Base-by-base conservation (phyloP, 108 stramenopile species). In the Parmales sp. region DNA sequence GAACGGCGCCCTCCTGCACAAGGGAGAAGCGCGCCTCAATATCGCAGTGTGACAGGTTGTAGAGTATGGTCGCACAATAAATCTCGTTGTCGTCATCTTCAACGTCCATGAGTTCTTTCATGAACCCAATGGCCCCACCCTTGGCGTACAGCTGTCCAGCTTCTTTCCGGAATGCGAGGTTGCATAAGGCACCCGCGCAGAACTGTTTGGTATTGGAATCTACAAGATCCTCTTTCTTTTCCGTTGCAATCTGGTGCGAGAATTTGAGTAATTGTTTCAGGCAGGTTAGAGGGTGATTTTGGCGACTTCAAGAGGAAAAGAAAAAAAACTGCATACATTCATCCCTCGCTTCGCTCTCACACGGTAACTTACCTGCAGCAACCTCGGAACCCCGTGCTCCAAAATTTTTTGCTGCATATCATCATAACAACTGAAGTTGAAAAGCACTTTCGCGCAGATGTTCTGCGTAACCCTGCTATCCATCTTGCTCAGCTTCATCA, bases 401-500 rank as follows among this genome's bases (percentile, higher is more conserved):
- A 66, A 23, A 25, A 66, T 39, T 43, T 41, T 43, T 4, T 19
- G 41, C 41, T 41, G 4, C 65, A 41, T 43, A 7, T 1, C 4
- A 16, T 66, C 65, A 43, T 66, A 66, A 43, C 65, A 41, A 25
- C 16, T 7, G 65, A 69, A 25, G 68, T 69, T 69, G 44, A 36
- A 75, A 37, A 74, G 43, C 9, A 68, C 68, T n/a, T 60, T 60
- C 8, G 67, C 68, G 60, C 68, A 74, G 38, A 74, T 70, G 48
- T 34, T 37, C 51, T 39, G 73, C 19, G 67, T 67, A 28, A 5
- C n/a, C 39, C 46, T 41, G 29, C 63, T 43, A 16, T 69, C 50
- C 46, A 45, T 29, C 26, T 64, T 31, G 23, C 48, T 39, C 25
- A 74, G 22, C 48, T 67, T 48, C 68, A 69, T 37, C 20, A 74